Percentiles rank a stretch among this genome's conserved stretches.
These are phyloP conservation scores for Cyclospora cayetanensis DNA, from an alignment of 169 alveolate species.

Conservation along the genomic window DNA sequence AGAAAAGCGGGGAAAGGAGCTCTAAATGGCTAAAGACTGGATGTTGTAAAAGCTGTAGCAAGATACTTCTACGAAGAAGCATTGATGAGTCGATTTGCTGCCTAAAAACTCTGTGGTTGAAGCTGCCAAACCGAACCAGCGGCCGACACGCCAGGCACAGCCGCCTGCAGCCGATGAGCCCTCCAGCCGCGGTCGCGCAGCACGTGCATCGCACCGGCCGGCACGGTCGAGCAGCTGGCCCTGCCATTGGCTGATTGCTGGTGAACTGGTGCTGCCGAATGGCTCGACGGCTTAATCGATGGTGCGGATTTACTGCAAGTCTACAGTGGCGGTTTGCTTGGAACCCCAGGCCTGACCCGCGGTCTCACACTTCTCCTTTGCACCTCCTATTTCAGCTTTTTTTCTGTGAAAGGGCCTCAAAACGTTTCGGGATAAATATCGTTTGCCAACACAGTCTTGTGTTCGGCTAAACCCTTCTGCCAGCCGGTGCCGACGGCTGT, in stretches of 20 bases:
- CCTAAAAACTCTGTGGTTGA: constrained; percentile 41
- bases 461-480: constrained; percentile 47
- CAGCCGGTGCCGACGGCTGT: constrained; percentile 66
- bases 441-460: constrained; percentile 52
- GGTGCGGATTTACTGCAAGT: constrained; percentile 7
- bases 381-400: not conserved
- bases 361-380: constrained; percentile 38
- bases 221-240: constrained; percentile 43
- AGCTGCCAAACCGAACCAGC: constrained; percentile 33
- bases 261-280: constrained; percentile 13
- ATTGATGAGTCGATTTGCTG: constrained; percentile 10
- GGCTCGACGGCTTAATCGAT: constrained; percentile 56
- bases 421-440: constrained; percentile 27
- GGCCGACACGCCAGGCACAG: constrained; percentile 60
- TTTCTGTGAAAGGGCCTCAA: not conserved
- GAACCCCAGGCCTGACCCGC: constrained; percentile 2
- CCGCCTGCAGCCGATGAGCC: constrained; percentile 65
- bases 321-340: constrained; percentile 40
- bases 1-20: constrained; percentile 13
- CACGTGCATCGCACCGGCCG: constrained; percentile 42
- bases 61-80: constrained; percentile 9
- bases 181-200: constrained; percentile 26
- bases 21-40: constrained; percentile 14
- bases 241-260: constrained; percentile 21
- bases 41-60: not conserved